A percentile compares a stretch with the other conserved stretches of the same genome.
Conservation (phyloP, 768 basidiomycete genomes). For the Naganishia vishniacii region DNA sequence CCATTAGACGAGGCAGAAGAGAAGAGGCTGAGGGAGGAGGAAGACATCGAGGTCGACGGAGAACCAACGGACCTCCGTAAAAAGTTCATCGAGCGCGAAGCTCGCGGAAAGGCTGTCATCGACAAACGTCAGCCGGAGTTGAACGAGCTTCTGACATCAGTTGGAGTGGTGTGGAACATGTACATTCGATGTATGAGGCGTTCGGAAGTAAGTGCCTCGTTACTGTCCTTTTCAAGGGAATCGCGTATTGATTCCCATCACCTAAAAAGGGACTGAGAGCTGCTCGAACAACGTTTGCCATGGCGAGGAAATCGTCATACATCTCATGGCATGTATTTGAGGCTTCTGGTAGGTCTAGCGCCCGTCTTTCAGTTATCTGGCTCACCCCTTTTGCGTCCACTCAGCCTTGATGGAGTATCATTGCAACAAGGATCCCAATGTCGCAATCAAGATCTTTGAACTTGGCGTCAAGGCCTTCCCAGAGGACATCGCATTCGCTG, state of each 20-base stretch:
- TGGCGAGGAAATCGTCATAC: slow-evolving; percentile 61
- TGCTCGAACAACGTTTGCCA: slow-evolving; percentile 69
- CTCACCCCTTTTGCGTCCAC: background rate
- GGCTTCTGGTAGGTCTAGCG: slow-evolving; percentile 64
- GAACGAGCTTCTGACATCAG: slow-evolving; percentile 60
- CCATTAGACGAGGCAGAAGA: slow-evolving; percentile 34
- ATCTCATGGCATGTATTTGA: slow-evolving; percentile 86
- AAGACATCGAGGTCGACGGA: slow-evolving; percentile 41
- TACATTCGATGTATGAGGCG: slow-evolving; percentile 89
- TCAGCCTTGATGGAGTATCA: slow-evolving; percentile 97
- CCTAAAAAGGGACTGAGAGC: slow-evolving; percentile 61
- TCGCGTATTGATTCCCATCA: background rate
- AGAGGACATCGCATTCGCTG: slow-evolving; percentile 75
- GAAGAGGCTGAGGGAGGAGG: slow-evolving; percentile 25
- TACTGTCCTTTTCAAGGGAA: background rate
- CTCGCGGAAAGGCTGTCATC: slow-evolving; percentile 39
- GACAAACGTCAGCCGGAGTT: slow-evolving; percentile 47
- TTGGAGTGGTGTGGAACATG: slow-evolving; percentile 67
- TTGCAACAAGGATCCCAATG: slow-evolving; percentile 66
- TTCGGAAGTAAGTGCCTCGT: slow-evolving; percentile 56
- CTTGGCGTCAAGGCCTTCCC: slow-evolving; percentile 78
- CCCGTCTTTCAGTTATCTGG: slow-evolving; percentile 11
- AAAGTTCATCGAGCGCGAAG: slow-evolving; percentile 42
- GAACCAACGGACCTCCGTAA: slow-evolving; percentile 50
- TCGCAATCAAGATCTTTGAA: slow-evolving; percentile 88